These are phyloP conservation scores for Fusarium sp. DNA, from an alignment of 2,329 filamentous ascomycete genomes.

Conservation along the genomic window DNA sequence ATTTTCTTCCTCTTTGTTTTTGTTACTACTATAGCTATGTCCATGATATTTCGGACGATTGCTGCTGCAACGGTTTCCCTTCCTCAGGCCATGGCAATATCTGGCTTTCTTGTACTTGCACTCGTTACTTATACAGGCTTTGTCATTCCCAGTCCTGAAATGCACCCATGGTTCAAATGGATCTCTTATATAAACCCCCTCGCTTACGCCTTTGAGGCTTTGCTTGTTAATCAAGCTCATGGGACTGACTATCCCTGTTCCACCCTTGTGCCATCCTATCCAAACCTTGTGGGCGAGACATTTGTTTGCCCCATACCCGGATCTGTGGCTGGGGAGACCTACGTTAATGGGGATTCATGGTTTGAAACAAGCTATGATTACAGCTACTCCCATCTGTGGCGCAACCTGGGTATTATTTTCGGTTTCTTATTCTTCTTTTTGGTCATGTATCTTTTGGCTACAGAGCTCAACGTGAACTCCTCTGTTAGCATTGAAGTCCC, in stretches of 20 bases:
- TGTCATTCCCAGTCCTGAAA: neutral
- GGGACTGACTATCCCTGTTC: conserved; percentile 6
- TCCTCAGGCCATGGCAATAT: conserved; percentile 3
- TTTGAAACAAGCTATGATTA: conserved; percentile 68
- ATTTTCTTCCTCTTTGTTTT: conserved; percentile 79
- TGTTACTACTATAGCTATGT: conserved; percentile 54
- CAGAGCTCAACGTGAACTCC: conserved; percentile 66
- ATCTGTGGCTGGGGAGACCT: conserved; percentile 62
- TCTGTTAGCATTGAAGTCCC: conserved; percentile 71
- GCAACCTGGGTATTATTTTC: conserved; percentile 77
- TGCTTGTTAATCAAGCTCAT: conserved; percentile 2
- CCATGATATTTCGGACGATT: conserved; percentile 71
- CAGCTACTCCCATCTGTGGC: conserved; percentile 68
- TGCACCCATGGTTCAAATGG: conserved; percentile 14
- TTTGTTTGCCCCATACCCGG: conserved; percentile 64
- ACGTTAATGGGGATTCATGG: conserved; percentile 70
- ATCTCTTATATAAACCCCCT: conserved; percentile 12
- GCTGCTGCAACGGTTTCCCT: conserved; percentile 58
- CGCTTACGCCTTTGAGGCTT: neutral
- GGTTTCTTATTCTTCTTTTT: conserved; percentile 74
- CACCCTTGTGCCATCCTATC: neutral
- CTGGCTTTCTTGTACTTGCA: neutral
- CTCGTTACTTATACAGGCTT: conserved; percentile 5
- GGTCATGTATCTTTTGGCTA: conserved; percentile 69
- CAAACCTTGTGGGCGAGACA: neutral